A percentile compares a stretch with the other conserved stretches of the same genome.
phyloP scores from a whole-genome alignment of 306 rosid genomes.

The Castanea sativa region DNA sequence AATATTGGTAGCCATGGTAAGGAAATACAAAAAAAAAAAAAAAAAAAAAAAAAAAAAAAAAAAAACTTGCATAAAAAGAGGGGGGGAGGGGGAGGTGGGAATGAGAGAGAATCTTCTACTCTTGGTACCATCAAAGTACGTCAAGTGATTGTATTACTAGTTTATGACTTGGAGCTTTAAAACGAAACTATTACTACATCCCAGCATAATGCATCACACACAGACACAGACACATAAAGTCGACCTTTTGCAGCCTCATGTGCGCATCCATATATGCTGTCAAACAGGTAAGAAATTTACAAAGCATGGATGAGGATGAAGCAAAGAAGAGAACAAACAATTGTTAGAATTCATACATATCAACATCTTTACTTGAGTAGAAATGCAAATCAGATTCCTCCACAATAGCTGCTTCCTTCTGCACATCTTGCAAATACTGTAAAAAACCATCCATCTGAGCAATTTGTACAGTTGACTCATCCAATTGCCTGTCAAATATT shows the following conservation, averaged over 20 bases:
- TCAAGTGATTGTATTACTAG: neutral
- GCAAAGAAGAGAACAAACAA: neutral
- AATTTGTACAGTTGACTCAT: slow-evolving; percentile 48
- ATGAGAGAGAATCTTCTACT: neutral
- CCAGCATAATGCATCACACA: neutral
- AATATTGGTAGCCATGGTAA: neutral
- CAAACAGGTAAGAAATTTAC: slow-evolving; percentile 1
- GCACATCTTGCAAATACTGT: slow-evolving; percentile 60
- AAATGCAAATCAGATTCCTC: slow-evolving; percentile 66
- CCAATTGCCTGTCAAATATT: slow-evolving; percentile 52
- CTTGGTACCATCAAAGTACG: neutral
- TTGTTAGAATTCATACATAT: slow-evolving; percentile 50
- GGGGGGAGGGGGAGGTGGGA: too few species aligned
- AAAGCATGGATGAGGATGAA: neutral
- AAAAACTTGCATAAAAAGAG: too few species aligned
- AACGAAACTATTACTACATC: neutral
- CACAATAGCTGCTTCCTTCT: slow-evolving; percentile 54
- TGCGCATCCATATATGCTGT: neutral
- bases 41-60: too few species aligned
- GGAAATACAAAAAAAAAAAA: neutral
- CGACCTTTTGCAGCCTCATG: neutral
- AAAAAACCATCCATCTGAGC: slow-evolving; percentile 87
- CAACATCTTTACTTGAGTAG: slow-evolving; percentile 82
- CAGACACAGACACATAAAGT: too few species aligned
- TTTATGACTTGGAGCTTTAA: neutral